These are phyloP conservation scores for Petunia axillaris DNA, from an alignment of 257 asterid species.

Conservation along the genomic window DNA sequence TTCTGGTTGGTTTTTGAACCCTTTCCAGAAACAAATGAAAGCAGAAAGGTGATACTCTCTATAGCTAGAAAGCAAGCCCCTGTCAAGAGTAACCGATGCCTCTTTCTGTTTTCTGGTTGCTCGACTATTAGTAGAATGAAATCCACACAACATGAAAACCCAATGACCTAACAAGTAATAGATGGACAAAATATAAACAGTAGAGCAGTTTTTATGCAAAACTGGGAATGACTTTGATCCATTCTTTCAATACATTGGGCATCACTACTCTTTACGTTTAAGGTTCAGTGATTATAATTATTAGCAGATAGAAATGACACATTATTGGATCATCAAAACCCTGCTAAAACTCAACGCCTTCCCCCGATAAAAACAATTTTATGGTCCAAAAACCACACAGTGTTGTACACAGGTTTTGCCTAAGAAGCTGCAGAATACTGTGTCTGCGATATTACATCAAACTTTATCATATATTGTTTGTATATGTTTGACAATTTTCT, in stretches of 20 bases:
- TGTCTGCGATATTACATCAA: not conserved
- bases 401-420: not conserved
- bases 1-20: too few species aligned
- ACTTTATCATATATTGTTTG: not conserved
- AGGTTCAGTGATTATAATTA: not conserved
- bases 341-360: not conserved
- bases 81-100: too few species aligned
- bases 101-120: too few species aligned
- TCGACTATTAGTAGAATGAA: too few species aligned
- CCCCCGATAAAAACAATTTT: not conserved
- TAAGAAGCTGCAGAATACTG: not conserved
- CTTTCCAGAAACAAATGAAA: too few species aligned
- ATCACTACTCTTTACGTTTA: not conserved
- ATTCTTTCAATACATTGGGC: not conserved
- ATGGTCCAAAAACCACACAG: not conserved
- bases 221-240: too few species aligned
- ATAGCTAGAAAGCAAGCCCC: too few species aligned
- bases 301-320: not conserved
- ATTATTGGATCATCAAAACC: not conserved
- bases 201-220: too few species aligned
- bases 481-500: not conserved
- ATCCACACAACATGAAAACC: too few species aligned
- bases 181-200: too few species aligned
- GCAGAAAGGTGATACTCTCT: too few species aligned
- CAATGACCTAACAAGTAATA: too few species aligned